Base-by-base conservation (phyloP, 2,329 filamentous ascomycete genomes). In the Epichloe bromicola region DNA sequence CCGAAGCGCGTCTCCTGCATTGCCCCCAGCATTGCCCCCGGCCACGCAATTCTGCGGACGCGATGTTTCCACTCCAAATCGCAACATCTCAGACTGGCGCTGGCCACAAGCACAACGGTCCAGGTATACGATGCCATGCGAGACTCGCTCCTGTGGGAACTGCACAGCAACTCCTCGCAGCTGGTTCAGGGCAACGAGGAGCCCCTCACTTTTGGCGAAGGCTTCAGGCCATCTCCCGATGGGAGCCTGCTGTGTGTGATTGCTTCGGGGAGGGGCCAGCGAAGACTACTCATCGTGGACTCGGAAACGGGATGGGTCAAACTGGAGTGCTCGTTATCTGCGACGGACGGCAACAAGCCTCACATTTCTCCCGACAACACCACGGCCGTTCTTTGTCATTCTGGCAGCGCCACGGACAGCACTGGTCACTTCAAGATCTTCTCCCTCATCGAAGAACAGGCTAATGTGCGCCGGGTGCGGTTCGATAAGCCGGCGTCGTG, bases 121-220 rank as follows among this genome's bases (percentile, higher is more conserved):
- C 51, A 52, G 41, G 51, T 52, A 8, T 52, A 52, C 47, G 47
- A 52, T 26, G 46, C 33, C 14, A 6, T 19, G 36, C 36, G 26
- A 4, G 51, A 52, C 33, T 45, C 51, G 6, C 51, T 52, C 34
- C 38, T 52, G 41, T 52, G 51, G 51, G 51, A 52, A 12, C 51
- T 52, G 19, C 47, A 52, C 42, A n/a, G 51, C 47, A 52, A 52
- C 43, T 46, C 51, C 17, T 44, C 46, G 30, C 51, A 52, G 48
- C 51, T 52, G 2, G 47, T 52, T 19, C 40, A 42, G 20, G 51
- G 51, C 47, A 26, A 46, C 14, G 47, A 52, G 37, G 51, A 52
- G 36, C 51, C 51, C 4, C 46, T 52, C 15, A 23, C 3, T 11
- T 52, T 52, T 33, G 43, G 51, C 11, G 47, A 50, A 26, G 47